phyloP scores from a whole-genome alignment of 257 asterid species.

The Gentiana macrophylla region DNA sequence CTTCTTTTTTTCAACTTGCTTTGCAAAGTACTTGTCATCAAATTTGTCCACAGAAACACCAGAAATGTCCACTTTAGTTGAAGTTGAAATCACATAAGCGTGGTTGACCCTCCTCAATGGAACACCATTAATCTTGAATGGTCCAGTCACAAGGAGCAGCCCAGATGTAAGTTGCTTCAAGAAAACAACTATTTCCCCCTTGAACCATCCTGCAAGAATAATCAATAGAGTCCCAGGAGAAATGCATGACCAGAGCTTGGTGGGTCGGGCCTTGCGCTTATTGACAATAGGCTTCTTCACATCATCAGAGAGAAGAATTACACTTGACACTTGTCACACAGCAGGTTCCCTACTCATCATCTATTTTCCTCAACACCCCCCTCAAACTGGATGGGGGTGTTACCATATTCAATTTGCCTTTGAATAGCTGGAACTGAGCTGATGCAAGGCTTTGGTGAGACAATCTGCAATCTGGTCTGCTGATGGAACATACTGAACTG shows the following conservation, averaged over 20 bases:
- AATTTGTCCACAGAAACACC: constrained; percentile 18
- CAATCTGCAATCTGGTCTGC: no score
- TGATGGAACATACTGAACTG: no score
- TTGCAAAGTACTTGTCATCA: constrained; percentile 24
- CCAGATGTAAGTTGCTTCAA: constrained; percentile 21
- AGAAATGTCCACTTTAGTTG: constrained; percentile 21
- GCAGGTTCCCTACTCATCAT: no score
- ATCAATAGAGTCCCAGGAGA: constrained; percentile 21
- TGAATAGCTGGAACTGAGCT: no score
- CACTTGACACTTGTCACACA: no score
- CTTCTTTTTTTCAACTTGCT: constrained; percentile 18
- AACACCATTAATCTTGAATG: constrained; percentile 27
- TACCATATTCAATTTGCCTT: no score
- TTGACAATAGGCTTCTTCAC: constrained; percentile 19
- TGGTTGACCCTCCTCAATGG: constrained; percentile 29
- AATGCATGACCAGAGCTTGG: constrained; percentile 20
- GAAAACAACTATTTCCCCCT: constrained; percentile 24
- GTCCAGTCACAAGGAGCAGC: constrained; percentile 23
- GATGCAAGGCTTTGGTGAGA: no score
- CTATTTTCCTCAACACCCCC: no score
- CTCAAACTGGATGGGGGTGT: no score
- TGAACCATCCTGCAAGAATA: constrained; percentile 18
- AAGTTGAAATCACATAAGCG: constrained; percentile 20
- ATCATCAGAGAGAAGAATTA: constrained; percentile 9
- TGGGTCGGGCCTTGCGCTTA: constrained; percentile 20